These are phyloP conservation scores for Lichenothelia convexa DNA, from an alignment of 495 filamentous ascomycete genomes.

Conservation along the genomic window DNA sequence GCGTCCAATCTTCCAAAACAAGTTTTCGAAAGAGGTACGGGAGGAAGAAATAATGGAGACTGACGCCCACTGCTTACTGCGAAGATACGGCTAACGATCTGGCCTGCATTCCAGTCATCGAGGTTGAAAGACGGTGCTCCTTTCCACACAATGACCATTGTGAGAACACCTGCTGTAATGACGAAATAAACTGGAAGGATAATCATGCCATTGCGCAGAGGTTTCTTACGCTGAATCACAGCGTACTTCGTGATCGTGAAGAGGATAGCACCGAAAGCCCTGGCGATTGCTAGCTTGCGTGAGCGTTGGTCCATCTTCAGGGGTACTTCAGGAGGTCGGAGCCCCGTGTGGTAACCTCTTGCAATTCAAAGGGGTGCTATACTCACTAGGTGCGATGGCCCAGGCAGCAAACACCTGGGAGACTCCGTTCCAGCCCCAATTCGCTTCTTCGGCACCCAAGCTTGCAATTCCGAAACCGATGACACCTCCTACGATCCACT, in stretches of 20 bases:
- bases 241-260: conserved; percentile 5
- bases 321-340: too few species aligned
- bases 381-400: conserved; percentile 6
- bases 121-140: conserved; percentile 37
- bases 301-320: too few species aligned
- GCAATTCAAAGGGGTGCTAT: too few species aligned
- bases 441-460: neutral
- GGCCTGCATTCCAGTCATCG: conserved; percentile 10
- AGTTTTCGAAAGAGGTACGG: conserved; percentile 6
- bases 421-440: conserved; percentile 11
- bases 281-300: too few species aligned
- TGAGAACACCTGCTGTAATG: conserved; percentile 5
- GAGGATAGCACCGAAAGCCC: conserved; percentile 5
- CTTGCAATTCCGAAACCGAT: conserved; percentile 18
- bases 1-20: conserved; percentile 5
- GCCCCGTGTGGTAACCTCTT: too few species aligned
- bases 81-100: conserved; percentile 4
- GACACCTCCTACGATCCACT: conserved; percentile 19
- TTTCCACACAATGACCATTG: conserved; percentile 43
- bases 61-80: conserved; percentile 1
- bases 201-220: conserved; percentile 1
- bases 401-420: conserved; percentile 9
- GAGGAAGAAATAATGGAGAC: conserved; percentile 4
- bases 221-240: conserved; percentile 4
- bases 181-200: conserved; percentile 18